Conservation (phyloP, 805 yeast genomes). For the Saccharomycopsis javanensis region DNA sequence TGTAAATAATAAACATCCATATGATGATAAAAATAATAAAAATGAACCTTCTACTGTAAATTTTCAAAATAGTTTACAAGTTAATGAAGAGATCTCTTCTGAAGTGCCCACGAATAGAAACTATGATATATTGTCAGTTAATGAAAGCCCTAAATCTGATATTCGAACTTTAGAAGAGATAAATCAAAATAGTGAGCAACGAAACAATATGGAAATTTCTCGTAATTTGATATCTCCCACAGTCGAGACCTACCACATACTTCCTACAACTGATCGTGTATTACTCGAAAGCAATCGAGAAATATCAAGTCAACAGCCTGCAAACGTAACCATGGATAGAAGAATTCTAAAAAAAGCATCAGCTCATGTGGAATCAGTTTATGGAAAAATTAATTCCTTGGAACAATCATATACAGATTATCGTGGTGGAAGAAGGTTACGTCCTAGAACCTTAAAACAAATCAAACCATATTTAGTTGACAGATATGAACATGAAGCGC, state of each 20-base stretch:
- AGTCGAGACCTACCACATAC: neutral
- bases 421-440: constrained; percentile 9
- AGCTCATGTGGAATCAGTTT: neutral
- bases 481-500: constrained; percentile 17
- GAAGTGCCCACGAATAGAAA: neutral
- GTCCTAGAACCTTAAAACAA: constrained; percentile 18
- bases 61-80: neutral
- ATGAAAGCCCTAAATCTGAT: neutral
- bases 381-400: neutral
- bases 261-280: neutral
- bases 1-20: neutral
- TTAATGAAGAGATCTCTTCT: neutral
- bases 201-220: no score
- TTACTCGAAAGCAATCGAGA: neutral
- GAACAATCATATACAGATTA: neutral
- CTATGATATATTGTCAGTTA: neutral
- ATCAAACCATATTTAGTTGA: constrained; percentile 19
- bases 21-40: no score
- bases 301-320: no score
- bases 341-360: neutral
- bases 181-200: neutral
- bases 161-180: neutral
- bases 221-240: neutral
- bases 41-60: neutral
- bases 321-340: neutral